A percentile compares a stretch with the other conserved stretches of the same genome.
These are phyloP conservation scores for Neodidymelliopsis sp. DNA, from an alignment of 2,329 filamentous ascomycete genomes.

Conservation along the genomic window DNA sequence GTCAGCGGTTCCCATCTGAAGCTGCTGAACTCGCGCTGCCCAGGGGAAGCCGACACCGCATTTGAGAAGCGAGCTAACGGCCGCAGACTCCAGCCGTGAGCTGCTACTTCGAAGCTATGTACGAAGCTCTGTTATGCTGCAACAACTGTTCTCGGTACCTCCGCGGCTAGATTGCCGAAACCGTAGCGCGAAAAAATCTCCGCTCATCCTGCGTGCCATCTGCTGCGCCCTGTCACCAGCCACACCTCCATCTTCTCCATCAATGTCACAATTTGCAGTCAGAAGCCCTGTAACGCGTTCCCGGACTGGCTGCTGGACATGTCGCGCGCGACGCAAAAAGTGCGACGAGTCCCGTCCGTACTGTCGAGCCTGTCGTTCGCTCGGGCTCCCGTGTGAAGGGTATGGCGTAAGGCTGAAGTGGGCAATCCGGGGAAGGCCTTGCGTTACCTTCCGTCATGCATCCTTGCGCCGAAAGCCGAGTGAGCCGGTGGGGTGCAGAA, in stretches of 20 bases:
- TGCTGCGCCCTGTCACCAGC: constrained; percentile 10
- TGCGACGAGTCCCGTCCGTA: constrained; percentile 10
- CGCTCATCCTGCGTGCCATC: background rate
- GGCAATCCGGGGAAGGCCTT: constrained; percentile 7
- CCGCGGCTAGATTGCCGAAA: no score
- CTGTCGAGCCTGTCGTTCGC: constrained; percentile 4
- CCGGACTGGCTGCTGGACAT: constrained; percentile 14
- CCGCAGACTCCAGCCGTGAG: no score
- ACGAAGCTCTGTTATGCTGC: no score
- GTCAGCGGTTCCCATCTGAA: constrained; percentile 1
- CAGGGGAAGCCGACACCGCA: no score
- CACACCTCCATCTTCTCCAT: constrained; percentile 6
- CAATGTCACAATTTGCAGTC: constrained; percentile 7
- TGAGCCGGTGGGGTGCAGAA: background rate
- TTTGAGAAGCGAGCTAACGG: no score
- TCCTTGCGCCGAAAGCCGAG: constrained; percentile 5
- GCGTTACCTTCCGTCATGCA: constrained; percentile 3
- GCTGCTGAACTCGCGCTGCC: no score
- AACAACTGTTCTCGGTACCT: no score
- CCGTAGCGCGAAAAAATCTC: no score
- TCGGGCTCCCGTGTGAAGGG: constrained; percentile 14
- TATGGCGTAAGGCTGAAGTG: constrained; percentile 13
- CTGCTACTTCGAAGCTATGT: no score
- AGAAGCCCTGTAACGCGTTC: constrained; percentile 8
- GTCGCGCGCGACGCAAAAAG: constrained; percentile 16